phyloP scores from a whole-genome alignment of 139 green algal genomes.

The Ettlia oleoabundans region DNA sequence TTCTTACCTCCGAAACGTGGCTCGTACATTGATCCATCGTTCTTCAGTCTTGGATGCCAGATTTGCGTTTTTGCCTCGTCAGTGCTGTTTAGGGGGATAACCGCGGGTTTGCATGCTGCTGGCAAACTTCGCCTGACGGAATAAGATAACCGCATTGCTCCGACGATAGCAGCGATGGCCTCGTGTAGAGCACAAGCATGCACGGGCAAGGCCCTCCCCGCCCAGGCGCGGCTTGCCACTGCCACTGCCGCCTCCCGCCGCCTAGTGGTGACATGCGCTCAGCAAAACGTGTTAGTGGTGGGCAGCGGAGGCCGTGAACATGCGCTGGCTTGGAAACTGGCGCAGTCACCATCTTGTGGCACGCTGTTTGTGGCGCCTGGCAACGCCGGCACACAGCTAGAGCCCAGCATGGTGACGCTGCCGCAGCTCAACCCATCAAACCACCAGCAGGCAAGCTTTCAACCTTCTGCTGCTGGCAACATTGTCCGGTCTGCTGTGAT shows the following conservation, averaged over 20 bases:
- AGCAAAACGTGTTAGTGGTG: conserved; percentile 87
- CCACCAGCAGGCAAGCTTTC: conserved; percentile 52
- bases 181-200: neutral
- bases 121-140: too few species aligned
- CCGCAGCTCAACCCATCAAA: conserved; percentile 56
- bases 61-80: too few species aligned
- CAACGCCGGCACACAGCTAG: conserved; percentile 82
- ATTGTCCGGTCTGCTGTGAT: neutral
- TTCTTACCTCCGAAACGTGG: too few species aligned
- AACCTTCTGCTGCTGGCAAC: neutral
- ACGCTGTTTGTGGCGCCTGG: conserved; percentile 83
- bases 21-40: too few species aligned
- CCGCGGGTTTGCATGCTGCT: too few species aligned
- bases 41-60: too few species aligned
- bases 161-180: neutral
- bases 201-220: neutral
- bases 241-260: neutral
- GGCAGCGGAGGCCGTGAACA: conserved; percentile 91
- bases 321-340: conserved; percentile 87
- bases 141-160: too few species aligned
- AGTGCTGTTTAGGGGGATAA: too few species aligned
- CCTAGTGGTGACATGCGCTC: neutral
- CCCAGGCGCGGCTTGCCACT: neutral
- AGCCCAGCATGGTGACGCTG: conserved; percentile 64
- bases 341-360: conserved; percentile 66